These are phyloP conservation scores for Podila horticola DNA, from an alignment of 192 early-diverging fungal genomes.

Conservation along the genomic window DNA sequence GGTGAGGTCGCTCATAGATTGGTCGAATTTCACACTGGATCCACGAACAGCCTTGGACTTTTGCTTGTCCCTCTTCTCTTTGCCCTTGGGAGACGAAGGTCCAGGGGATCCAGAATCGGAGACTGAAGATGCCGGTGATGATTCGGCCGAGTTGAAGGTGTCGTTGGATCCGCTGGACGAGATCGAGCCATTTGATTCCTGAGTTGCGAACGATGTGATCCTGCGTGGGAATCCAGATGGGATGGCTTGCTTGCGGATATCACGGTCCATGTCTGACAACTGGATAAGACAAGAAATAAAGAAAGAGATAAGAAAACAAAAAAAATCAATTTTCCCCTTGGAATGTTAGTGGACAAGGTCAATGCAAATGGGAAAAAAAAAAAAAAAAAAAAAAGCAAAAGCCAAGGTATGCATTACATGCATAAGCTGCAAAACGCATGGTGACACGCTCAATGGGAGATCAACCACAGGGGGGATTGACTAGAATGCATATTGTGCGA, in stretches of 20 bases:
- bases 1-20: too few species aligned
- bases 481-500: too few species aligned
- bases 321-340: not conserved
- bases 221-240: conserved; percentile 29
- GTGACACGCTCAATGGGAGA: too few species aligned
- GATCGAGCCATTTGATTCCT: conserved; percentile 35
- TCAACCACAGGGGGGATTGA: too few species aligned
- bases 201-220: conserved; percentile 9
- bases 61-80: not conserved
- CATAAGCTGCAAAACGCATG: too few species aligned
- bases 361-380: not conserved
- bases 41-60: not conserved
- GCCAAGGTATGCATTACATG: too few species aligned
- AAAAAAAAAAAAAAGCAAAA: not conserved
- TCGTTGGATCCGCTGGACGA: conserved; percentile 25
- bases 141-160: conserved; percentile 13
- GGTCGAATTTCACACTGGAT: too few species aligned
- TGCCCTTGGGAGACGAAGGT: not conserved
- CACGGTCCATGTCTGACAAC: conserved; percentile 62
- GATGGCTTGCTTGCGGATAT: conserved; percentile 57
- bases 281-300: not conserved
- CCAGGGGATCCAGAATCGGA: conserved; percentile 13
- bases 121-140: conserved; percentile 18
- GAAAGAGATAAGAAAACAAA: not conserved
- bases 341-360: not conserved